These are phyloP conservation scores for Apiospora kogelbergensis DNA, from an alignment of 2,329 filamentous ascomycete species.

Conservation along the genomic window DNA sequence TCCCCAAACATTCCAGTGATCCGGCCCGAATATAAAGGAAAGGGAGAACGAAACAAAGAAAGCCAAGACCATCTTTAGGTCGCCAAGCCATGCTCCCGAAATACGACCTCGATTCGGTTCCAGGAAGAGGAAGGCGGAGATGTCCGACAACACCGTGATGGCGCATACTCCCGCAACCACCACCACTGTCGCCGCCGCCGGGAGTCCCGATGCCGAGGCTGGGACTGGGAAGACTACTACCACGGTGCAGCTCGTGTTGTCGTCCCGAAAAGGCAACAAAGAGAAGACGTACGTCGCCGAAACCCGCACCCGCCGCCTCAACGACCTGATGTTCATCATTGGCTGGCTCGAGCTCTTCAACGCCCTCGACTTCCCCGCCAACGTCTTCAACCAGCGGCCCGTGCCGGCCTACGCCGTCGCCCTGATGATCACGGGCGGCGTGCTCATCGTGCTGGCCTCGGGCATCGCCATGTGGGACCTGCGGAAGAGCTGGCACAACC, in stretches of 20 bases:
- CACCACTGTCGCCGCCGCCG: background rate
- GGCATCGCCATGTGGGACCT: slow-evolving; percentile 47
- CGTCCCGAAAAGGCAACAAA: background rate
- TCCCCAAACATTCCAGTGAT: background rate
- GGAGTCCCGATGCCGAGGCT: background rate
- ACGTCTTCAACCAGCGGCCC: slow-evolving; percentile 55
- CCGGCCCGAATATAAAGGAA: background rate
- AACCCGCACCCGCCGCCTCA: slow-evolving; percentile 15
- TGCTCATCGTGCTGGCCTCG: slow-evolving; percentile 43
- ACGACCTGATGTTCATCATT: slow-evolving; percentile 37
- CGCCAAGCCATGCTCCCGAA: background rate
- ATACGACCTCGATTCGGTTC: background rate
- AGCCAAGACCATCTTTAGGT: background rate
- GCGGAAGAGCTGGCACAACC: slow-evolving; percentile 42
- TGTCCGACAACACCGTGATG: background rate
- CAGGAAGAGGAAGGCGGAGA: background rate
- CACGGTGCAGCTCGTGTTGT: background rate
- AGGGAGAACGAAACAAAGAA: too few species aligned
- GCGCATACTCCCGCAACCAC: background rate
- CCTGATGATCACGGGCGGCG: slow-evolving; percentile 54
- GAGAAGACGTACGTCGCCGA: background rate
- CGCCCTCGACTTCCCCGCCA: slow-evolving; percentile 56
- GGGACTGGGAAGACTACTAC: background rate
- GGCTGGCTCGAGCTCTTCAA: slow-evolving; percentile 57
- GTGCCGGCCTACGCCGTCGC: slow-evolving; percentile 47